Conservation (phyloP, 2,329 filamentous ascomycete genomes). For the Ambrosiella cleistominuta region DNA sequence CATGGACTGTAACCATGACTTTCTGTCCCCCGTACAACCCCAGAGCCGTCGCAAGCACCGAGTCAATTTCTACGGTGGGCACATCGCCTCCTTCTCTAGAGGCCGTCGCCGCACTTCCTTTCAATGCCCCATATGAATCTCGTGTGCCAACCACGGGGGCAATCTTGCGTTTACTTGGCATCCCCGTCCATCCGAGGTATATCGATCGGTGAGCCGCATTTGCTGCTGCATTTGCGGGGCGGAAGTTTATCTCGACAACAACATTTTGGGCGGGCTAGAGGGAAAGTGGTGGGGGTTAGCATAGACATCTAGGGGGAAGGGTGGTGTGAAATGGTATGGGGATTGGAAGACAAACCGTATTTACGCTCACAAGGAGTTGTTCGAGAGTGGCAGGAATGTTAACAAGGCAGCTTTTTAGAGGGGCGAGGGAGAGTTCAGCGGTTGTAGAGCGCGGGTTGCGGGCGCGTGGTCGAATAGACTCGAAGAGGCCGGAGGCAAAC, state of each 20-base stretch:
- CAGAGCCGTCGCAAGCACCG: conserved; percentile 60
- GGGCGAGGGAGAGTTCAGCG: conserved; percentile 70
- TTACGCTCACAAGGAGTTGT: conserved; percentile 69
- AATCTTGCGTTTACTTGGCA: conserved; percentile 78
- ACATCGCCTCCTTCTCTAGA: conserved; percentile 55
- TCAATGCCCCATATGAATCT: conserved; percentile 48
- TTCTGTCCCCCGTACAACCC: conserved; percentile 70
- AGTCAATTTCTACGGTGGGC: conserved; percentile 68
- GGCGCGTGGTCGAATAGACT: conserved; percentile 12
- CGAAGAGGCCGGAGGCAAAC: conserved; percentile 11
- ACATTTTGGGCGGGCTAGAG: conserved; percentile 80
- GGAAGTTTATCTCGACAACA: conserved; percentile 75
- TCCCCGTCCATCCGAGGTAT: conserved; percentile 91
- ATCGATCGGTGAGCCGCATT: conserved; percentile 45
- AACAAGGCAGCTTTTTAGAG: conserved; percentile 85
- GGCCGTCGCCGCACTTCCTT: conserved; percentile 26
- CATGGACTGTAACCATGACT: conserved; percentile 53
- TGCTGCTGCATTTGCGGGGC: conserved; percentile 23
- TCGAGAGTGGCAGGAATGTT: conserved; percentile 79
- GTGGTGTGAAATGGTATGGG: background rate
- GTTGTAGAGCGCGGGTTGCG: conserved; percentile 46
- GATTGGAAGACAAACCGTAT: conserved; percentile 46
- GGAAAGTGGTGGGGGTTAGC: conserved; percentile 14
- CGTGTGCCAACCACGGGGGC: conserved; percentile 53
- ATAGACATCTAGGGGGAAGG: background rate